A percentile compares a stretch with the other conserved stretches of the same genome.
Evolutionary conservation across 768 basidiomycete species (phyloP).

Genomic region (Tulasnella sp.): DNA sequence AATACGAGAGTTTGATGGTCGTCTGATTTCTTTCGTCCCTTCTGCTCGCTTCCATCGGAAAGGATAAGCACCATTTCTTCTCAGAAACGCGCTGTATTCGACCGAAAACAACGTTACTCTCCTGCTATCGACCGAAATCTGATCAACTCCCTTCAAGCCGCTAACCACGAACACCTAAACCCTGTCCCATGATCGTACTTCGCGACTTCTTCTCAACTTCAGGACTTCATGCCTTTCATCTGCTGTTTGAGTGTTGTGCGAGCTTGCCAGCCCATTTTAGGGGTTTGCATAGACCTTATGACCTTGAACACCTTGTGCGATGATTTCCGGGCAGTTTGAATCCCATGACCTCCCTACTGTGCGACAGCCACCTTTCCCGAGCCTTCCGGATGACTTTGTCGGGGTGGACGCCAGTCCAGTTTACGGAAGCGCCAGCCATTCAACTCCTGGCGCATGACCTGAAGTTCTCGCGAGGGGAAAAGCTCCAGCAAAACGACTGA

Average conservation of each 20-base stretch:
- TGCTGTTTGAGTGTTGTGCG: not conserved
- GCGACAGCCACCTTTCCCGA: not conserved
- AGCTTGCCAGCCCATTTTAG: not conserved
- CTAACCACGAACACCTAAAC: not conserved
- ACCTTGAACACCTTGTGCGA: not conserved
- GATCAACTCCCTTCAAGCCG: not conserved
- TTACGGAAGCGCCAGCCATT: not conserved
- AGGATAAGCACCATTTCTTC: not conserved
- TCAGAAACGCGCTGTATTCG: not conserved
- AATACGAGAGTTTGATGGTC: not conserved
- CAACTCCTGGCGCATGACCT: not conserved
- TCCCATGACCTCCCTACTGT: not conserved
- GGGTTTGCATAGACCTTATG: not conserved
- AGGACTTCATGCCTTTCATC: not conserved
- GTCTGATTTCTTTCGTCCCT: not conserved
- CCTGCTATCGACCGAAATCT: conserved; percentile 3
- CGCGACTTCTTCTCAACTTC: not conserved
- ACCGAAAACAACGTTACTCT: not conserved
- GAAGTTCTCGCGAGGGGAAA: not conserved
- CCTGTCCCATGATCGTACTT: not conserved
- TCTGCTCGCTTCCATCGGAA: not conserved
- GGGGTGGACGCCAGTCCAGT: not conserved
- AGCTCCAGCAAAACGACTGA: not conserved
- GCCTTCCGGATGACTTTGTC: not conserved
- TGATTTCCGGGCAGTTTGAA: not conserved